Evolutionary conservation across 192 early-diverging fungal species (phyloP).

Genomic region (Rhizoclosmatium sp.): DNA sequence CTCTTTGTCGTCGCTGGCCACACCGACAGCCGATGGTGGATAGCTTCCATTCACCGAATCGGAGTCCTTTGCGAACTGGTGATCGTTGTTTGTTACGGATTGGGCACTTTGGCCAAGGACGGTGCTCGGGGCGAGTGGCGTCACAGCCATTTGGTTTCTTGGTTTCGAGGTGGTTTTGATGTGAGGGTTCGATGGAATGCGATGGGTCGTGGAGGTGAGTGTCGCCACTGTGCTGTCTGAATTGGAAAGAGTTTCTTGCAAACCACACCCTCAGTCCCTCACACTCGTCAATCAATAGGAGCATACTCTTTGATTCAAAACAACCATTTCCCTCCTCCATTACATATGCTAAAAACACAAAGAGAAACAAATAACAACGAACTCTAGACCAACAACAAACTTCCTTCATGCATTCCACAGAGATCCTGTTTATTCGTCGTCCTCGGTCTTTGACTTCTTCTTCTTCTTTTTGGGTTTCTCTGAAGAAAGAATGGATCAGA

Average conservation of each 20-base stretch:
- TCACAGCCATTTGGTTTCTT: neutral
- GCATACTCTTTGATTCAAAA: too few species aligned
- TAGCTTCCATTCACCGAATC: neutral
- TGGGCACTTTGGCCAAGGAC: neutral
- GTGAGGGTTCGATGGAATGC: neutral
- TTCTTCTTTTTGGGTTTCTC: constrained; percentile 54
- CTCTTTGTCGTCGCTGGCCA: neutral
- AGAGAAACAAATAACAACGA: neutral
- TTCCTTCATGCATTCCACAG: neutral
- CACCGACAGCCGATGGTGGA: neutral
- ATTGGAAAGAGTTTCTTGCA: neutral
- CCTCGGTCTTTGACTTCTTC: constrained; percentile 37
- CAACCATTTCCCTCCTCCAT: neutral
- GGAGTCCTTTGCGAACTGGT: neutral
- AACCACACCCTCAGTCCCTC: too few species aligned
- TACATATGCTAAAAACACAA: neutral
- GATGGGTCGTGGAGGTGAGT: too few species aligned
- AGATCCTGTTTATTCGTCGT: constrained; percentile 43
- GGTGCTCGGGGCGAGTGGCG: neutral
- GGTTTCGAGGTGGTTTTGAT: neutral
- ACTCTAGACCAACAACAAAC: neutral
- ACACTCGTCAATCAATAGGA: too few species aligned
- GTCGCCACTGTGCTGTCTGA: neutral
- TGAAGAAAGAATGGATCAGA: neutral
- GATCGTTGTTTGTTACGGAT: neutral